A percentile compares a stretch with the other conserved stretches of the same genome.
Evolutionary conservation across 2,329 filamentous ascomycete species (phyloP).

Genomic region (Exophiala sp.): DNA sequence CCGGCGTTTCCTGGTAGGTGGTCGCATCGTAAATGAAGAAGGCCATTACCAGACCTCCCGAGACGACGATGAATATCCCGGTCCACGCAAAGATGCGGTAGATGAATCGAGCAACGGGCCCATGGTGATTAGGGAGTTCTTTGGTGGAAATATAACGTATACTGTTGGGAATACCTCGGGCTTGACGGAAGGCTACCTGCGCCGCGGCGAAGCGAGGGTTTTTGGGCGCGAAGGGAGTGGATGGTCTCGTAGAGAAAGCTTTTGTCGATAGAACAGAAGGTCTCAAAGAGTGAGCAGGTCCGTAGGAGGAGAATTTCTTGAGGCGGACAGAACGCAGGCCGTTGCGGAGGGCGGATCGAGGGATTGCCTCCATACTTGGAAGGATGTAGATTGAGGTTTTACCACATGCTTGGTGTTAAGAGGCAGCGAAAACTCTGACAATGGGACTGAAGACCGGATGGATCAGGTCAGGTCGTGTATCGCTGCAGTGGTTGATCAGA

Average conservation of each 20-base stretch:
- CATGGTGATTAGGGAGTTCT: conserved; percentile 33
- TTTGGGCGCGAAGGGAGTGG: not conserved
- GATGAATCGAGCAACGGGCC: conserved; percentile 49
- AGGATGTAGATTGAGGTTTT: not conserved
- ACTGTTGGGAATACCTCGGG: not conserved
- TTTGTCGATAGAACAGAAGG: conserved; percentile 5
- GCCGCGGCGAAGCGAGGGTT: not conserved
- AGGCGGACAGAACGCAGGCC: conserved; percentile 10
- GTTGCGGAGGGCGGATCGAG: conserved; percentile 14
- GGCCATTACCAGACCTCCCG: conserved; percentile 66
- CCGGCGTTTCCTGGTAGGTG: conserved; percentile 74
- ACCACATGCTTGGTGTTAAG: conserved; percentile 16
- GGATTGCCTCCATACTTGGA: conserved; percentile 19
- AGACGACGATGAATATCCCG: conserved; percentile 70
- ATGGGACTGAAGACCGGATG: not conserved
- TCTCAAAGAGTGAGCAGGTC: not conserved
- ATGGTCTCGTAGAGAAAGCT: conserved; percentile 6
- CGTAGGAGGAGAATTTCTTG: conserved; percentile 6
- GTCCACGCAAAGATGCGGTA: conserved; percentile 68
- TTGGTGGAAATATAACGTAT: conserved; percentile 32
- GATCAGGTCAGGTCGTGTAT: no score
- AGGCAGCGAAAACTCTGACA: not conserved
- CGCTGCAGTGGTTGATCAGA: no score
- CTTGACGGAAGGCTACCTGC: conserved; percentile 3
- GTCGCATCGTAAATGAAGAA: conserved; percentile 95